Evolutionary conservation across 768 basidiomycete genomes (phyloP).

Genomic region (Mycena rebaudengoi): DNA sequence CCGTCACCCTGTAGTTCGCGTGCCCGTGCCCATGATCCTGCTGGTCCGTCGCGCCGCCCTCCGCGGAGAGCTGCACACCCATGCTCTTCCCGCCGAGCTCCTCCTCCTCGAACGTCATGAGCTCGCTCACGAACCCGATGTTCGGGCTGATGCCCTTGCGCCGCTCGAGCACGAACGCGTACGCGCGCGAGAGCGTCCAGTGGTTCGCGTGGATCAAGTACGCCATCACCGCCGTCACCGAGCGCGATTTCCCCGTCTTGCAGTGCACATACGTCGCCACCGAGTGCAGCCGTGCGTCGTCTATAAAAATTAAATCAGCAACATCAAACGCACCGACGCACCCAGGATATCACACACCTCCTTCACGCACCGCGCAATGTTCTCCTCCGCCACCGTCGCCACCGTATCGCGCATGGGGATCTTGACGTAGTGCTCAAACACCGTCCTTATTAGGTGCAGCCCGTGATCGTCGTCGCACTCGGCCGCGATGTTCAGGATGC

Average conservation of each 20-base stretch:
- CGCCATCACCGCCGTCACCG: slow-evolving; percentile 95
- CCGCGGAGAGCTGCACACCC: slow-evolving; percentile 62
- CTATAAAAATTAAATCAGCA: slow-evolving; percentile 49
- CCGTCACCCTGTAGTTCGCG: slow-evolving; percentile 53
- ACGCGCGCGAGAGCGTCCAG: slow-evolving; percentile 93
- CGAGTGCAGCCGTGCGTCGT: slow-evolving; percentile 90
- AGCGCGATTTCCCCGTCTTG: slow-evolving; percentile 94
- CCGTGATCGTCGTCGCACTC: slow-evolving; percentile 91
- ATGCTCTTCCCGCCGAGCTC: slow-evolving; percentile 82
- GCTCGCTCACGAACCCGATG: slow-evolving; percentile 96
- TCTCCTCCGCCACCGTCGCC: slow-evolving; percentile 96
- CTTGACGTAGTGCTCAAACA: slow-evolving; percentile 85
- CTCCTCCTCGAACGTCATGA: slow-evolving; percentile 96
- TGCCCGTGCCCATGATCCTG: too few species aligned
- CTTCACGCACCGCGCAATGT: slow-evolving; percentile 80
- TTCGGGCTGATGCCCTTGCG: slow-evolving; percentile 96
- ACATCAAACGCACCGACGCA: slow-evolving; percentile 41
- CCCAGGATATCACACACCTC: slow-evolving; percentile 90
- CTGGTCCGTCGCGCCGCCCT: slow-evolving; percentile 25
- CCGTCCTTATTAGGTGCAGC: slow-evolving; percentile 64
- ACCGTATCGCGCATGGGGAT: slow-evolving; percentile 95
- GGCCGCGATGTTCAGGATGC: slow-evolving; percentile 90
- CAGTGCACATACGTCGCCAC: slow-evolving; percentile 95
- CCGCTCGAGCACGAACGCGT: slow-evolving; percentile 90
- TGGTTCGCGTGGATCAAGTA: slow-evolving; percentile 98